phyloP scores from a whole-genome alignment of 2,329 filamentous ascomycete genomes.

The Colletotrichum orchidophilum region DNA sequence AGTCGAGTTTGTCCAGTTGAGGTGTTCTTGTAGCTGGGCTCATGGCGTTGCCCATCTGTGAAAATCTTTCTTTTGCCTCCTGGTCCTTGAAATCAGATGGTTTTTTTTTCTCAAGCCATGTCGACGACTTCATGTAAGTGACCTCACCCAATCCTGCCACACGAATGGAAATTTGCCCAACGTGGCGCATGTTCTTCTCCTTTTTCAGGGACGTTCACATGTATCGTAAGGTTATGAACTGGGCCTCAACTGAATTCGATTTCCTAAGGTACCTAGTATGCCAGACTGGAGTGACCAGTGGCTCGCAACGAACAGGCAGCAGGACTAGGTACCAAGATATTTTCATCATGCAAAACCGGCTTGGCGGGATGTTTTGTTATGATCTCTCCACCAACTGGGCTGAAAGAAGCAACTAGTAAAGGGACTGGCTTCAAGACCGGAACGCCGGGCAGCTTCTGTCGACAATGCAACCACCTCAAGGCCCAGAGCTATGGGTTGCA shows the following conservation, averaged over 20 bases:
- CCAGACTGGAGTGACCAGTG: not conserved
- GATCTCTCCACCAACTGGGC: constrained; percentile 15
- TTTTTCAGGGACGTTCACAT: not conserved
- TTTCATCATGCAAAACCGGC: not conserved
- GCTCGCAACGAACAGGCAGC: not conserved
- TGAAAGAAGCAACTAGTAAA: not conserved
- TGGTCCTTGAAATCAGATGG: not conserved
- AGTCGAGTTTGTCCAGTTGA: not conserved
- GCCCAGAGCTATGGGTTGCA: not conserved
- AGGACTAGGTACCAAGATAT: not conserved
- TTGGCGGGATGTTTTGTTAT: not conserved
- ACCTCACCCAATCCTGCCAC: not conserved
- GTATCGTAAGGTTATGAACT: not conserved
- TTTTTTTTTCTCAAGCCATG: not conserved
- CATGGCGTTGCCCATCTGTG: not conserved
- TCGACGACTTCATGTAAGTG: not conserved
- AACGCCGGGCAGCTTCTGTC: constrained; percentile 1
- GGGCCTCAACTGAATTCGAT: not conserved
- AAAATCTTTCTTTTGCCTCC: too few relatives aligned
- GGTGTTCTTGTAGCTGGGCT: not conserved
- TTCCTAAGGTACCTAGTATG: not conserved
- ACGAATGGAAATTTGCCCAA: not conserved
- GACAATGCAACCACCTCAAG: not conserved
- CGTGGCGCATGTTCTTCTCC: not conserved
- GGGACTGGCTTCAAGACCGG: not conserved